Conservation (phyloP, 208 protist genomes). For the Tetramitus jugosus region DNA sequence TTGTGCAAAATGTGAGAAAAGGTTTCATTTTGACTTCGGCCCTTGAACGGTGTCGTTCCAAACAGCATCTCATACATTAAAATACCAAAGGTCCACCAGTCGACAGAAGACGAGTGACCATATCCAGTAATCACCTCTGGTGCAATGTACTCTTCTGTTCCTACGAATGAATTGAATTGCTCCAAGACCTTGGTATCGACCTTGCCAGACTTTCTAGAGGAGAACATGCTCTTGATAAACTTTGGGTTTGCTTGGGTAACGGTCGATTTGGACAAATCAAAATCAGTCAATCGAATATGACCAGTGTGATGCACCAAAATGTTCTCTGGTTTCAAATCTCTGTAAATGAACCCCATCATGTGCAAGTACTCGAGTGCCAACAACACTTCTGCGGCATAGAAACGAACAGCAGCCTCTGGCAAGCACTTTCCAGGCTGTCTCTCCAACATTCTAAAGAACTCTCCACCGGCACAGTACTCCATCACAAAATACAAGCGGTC, state of each 20-base stretch:
- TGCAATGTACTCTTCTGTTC: constrained; percentile 52
- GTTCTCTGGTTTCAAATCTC: constrained; percentile 36
- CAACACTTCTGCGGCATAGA: constrained; percentile 48
- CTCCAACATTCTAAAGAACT: constrained; percentile 82
- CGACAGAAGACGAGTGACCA: constrained; percentile 44
- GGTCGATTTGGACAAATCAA: constrained; percentile 31
- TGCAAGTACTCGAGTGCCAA: constrained; percentile 49
- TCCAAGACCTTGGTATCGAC: constrained; percentile 9
- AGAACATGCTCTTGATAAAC: constrained; percentile 21
- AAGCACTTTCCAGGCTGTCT: constrained; percentile 44
- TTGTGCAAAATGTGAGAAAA: constrained; percentile 33
- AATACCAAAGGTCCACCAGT: constrained; percentile 55
- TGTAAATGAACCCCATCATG: constrained; percentile 48
- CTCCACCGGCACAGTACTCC: constrained; percentile 82
- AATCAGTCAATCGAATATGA: constrained; percentile 35
- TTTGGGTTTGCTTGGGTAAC: background rate
- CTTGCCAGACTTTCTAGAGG: background rate
- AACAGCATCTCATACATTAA: constrained; percentile 53
- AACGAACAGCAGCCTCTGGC: constrained; percentile 29
- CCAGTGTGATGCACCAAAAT: constrained; percentile 29
- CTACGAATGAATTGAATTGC: constrained; percentile 39
- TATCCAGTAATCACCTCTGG: constrained; percentile 45
- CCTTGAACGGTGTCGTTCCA: constrained; percentile 45
- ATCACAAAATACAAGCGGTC: constrained; percentile 75
- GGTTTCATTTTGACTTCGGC: constrained; percentile 24